Conservation (phyloP, 345 rosid species). For the Euclidium syriacum region DNA sequence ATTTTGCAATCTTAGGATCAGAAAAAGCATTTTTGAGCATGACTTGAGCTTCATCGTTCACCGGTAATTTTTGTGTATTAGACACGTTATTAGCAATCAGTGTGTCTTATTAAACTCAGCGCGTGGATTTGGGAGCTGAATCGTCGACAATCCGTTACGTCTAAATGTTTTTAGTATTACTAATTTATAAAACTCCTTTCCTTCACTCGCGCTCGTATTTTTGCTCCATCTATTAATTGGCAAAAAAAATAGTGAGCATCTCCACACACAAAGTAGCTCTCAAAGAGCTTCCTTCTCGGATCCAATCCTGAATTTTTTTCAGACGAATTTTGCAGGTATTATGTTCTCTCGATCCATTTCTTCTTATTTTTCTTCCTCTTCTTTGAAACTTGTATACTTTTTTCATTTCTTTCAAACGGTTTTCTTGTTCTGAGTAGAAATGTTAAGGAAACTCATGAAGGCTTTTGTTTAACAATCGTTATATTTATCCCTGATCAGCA, state of each 20-base stretch:
- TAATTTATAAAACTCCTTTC: background rate
- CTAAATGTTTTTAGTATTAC: background rate
- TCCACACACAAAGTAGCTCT: conserved; percentile 27
- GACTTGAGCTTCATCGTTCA: background rate
- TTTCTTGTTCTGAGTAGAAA: background rate
- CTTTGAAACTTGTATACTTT: background rate
- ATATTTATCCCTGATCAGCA: too few relatives aligned
- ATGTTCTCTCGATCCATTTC: background rate
- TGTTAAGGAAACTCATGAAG: background rate
- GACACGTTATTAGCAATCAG: conserved; percentile 7
- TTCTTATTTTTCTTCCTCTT: background rate
- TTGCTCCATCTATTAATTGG: conserved; percentile 26
- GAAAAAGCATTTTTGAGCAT: background rate
- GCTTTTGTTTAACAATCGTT: background rate
- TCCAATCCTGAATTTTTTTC: conserved; percentile 5
- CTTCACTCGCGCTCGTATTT: too few relatives aligned
- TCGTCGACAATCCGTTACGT: too few relatives aligned
- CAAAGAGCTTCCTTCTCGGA: conserved; percentile 23
- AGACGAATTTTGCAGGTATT: background rate
- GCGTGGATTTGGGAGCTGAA: conserved; percentile 17
- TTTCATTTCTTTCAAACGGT: background rate
- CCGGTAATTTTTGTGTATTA: conserved; percentile 1
- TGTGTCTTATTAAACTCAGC: conserved; percentile 15
- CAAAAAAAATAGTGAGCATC: conserved; percentile 9
- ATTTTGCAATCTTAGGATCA: background rate